These are phyloP conservation scores for Lagenaria siceraria DNA, from an alignment of 306 rosid genomes.

Conservation along the genomic window DNA sequence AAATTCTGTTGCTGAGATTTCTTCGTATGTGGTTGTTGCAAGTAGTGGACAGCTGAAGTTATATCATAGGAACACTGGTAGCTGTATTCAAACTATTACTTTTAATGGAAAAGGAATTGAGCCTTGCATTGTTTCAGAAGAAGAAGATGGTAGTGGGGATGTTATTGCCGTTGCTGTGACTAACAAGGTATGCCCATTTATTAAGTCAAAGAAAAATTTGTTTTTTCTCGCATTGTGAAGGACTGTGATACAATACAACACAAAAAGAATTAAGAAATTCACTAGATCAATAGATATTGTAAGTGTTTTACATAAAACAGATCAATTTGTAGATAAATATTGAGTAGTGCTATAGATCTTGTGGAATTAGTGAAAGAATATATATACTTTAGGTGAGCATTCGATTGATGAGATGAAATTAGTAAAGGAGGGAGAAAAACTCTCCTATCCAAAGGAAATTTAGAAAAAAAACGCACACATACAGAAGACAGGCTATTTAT, in stretches of 20 bases:
- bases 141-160: slow-evolving; percentile 50
- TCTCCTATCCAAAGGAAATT: neutral
- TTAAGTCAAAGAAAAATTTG: neutral
- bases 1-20: slow-evolving; percentile 70
- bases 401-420: neutral
- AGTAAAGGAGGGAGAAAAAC: neutral
- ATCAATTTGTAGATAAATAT: neutral
- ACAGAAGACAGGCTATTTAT: neutral
- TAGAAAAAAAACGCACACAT: neutral
- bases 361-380: neutral
- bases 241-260: neutral
- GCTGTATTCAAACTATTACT: slow-evolving; percentile 58
- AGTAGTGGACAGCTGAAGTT: slow-evolving; percentile 71
- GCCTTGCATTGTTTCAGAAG: slow-evolving; percentile 60
- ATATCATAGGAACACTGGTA: slow-evolving; percentile 73
- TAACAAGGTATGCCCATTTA: slow-evolving; percentile 42
- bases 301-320: neutral
- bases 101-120: slow-evolving; percentile 68
- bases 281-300: neutral
- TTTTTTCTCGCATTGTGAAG: neutral
- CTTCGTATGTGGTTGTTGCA: slow-evolving; percentile 65
- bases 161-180: slow-evolving; percentile 65
- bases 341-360: neutral
- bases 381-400: neutral
- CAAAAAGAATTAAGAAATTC: neutral